Evolutionary conservation across 345 rosid genomes (phyloP).

Genomic region (Toxicodendron radicans): DNA sequence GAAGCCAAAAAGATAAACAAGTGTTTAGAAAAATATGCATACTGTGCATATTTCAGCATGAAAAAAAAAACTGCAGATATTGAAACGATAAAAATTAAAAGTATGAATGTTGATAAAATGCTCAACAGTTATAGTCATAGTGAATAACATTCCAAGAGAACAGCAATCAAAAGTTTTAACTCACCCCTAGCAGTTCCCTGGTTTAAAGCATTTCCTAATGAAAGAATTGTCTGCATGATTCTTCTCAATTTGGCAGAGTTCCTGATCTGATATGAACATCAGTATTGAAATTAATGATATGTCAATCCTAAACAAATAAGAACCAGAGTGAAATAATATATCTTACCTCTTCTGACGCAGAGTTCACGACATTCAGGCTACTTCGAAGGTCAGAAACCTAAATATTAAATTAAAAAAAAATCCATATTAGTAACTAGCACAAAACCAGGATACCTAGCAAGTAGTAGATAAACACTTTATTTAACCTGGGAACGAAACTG

Average conservation of each 20-base stretch:
- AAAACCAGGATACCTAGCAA: conserved; percentile 12
- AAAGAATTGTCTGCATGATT: conserved; percentile 93
- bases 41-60: no score
- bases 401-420: conserved; percentile 8
- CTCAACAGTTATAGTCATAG: conserved; percentile 3
- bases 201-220: conserved; percentile 91
- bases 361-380: conserved; percentile 70
- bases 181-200: conserved; percentile 98
- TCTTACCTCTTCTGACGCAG: conserved; percentile 80
- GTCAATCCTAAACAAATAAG: not conserved
- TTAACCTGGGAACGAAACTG: conserved; percentile 81
- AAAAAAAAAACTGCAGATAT: not conserved
- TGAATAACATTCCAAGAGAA: not conserved
- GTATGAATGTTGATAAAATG: no score
- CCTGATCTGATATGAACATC: conserved; percentile 49
- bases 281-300: conserved; percentile 7
- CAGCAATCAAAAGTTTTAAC: conserved; percentile 26
- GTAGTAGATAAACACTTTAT: conserved; percentile 12
- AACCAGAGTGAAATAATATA: conserved; percentile 4
- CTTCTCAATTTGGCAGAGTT: conserved; percentile 72
- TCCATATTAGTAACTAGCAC: conserved; percentile 21
- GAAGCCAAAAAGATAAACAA: conserved; percentile 13
- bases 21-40: no score
- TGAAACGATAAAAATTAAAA: not conserved
- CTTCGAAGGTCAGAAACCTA: conserved; percentile 81